Evolutionary conservation across 2,329 filamentous ascomycete species (phyloP).

Genomic region (Botrytis squamosa): DNA sequence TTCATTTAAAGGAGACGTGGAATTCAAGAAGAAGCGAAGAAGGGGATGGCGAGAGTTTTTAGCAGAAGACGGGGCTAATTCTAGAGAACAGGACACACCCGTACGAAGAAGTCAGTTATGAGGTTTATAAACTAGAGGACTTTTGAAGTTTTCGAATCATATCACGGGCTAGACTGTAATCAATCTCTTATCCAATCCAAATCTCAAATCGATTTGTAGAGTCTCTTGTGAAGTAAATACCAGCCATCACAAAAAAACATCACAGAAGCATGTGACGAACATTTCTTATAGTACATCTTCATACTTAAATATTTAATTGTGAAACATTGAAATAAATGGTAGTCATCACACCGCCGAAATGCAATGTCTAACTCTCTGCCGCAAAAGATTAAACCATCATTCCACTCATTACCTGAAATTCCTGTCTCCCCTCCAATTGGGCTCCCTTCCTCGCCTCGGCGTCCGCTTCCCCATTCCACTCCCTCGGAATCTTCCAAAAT

Average conservation of each 20-base stretch:
- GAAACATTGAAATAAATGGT: background rate
- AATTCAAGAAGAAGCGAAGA: background rate
- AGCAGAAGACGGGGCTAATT: background rate
- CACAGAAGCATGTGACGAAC: background rate
- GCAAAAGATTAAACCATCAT: background rate
- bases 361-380: background rate
- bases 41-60: background rate
- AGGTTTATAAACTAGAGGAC: conserved; percentile 24
- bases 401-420: background rate
- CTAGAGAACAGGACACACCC: conserved; percentile 44
- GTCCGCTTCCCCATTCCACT: background rate
- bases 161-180: background rate
- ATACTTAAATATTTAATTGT: background rate
- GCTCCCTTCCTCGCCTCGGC: background rate
- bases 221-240: background rate
- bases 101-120: conserved; percentile 46
- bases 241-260: background rate
- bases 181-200: background rate
- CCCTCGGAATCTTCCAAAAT: background rate
- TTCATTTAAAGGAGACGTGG: background rate
- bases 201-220: background rate
- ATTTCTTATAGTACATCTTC: background rate
- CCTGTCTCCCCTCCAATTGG: background rate
- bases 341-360: background rate
- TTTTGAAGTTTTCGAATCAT: background rate